phyloP scores from a whole-genome alignment of 768 basidiomycete genomes.

The Tricholoma terreum region DNA sequence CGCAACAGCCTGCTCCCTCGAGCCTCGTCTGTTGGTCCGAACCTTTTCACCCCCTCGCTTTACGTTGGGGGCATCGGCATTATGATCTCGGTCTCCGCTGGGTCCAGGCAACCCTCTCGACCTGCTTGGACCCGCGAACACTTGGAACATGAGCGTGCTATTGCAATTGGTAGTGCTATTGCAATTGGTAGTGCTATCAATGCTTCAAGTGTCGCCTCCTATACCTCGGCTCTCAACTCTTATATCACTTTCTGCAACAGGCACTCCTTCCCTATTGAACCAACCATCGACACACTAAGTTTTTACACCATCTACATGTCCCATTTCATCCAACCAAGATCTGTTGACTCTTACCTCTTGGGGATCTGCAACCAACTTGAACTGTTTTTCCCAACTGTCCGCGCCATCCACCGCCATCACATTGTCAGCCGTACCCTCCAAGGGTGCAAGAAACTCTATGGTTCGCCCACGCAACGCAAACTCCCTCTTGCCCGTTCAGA shows the following conservation, averaged over 20 bases:
- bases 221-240: constrained; percentile 33
- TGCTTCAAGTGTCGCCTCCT: constrained; percentile 17
- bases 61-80: background rate
- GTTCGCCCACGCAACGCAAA: constrained; percentile 16
- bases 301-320: constrained; percentile 33
- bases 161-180: constrained; percentile 9
- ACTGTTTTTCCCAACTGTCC: constrained; percentile 15
- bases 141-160: background rate
- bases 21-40: background rate
- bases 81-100: background rate
- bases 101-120: background rate
- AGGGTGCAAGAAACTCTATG: background rate
- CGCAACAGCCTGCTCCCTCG: background rate
- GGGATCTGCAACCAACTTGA: constrained; percentile 34
- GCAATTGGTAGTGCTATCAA: constrained; percentile 15
- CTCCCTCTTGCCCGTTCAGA: constrained; percentile 11
- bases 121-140: background rate
- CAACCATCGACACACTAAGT: constrained; percentile 32
- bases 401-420: constrained; percentile 1
- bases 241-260: constrained; percentile 31
- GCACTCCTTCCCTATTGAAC: constrained; percentile 31
- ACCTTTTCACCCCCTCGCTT: constrained; percentile 21
- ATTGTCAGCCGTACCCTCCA: constrained; percentile 17
- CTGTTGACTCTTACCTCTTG: constrained; percentile 34
- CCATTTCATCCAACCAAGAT: constrained; percentile 31